Evolutionary conservation across 1,284 basidiomycete species (phyloP), one percentile per base, ranked within the genome.

Genomic region (Leccinum solheimii): DNA sequence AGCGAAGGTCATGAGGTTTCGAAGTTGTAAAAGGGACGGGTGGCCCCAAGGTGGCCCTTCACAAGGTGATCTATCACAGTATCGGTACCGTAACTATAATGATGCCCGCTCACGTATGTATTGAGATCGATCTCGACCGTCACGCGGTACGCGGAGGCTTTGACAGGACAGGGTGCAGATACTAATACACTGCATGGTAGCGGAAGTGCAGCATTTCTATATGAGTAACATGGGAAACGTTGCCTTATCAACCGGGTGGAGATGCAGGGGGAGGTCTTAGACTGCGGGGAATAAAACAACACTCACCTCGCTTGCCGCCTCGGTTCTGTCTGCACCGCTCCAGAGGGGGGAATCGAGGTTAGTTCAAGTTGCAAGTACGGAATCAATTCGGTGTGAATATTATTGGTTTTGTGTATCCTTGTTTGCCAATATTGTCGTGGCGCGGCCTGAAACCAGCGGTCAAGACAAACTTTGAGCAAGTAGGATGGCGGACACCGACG

Each of bases 401-500:
- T 14, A 10, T 32, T 32, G 10, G 51, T n/a, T 27, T 26, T 74
- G 74, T 73, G 60, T 74, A 59, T 57, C 61, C 62, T 68, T 74
- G 63, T 74, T 74, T 76, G 64, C 21, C 16, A 27, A 19, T 48
- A 8, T 55, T 27, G 55, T n/a, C 57, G 67, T 67, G 67, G 67
- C 71, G 62, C 61, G 52, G 62, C 32, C 63, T 57, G 54, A 66
- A 55, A 45, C 58, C 45, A 52, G 36, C 19, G 5, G 19, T 61
- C 48, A 48, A 59, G 57, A 51, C 64, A 71, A 75, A 76, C 63
- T 76, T 64, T 27, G 53, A 58, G 62, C 58, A 60, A 38, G 52
- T 60, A 62, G 48, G 40, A 77, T 78, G 77, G 62, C 77, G 51
- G 73, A 78, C 71, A 64, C 59, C 56, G 72, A 78, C 67, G 64